Evolutionary conservation across 148 eudicot genomes (phyloP), one percentile per base, ranked within the genome.

Genomic region (Amaranthus palmeri): DNA sequence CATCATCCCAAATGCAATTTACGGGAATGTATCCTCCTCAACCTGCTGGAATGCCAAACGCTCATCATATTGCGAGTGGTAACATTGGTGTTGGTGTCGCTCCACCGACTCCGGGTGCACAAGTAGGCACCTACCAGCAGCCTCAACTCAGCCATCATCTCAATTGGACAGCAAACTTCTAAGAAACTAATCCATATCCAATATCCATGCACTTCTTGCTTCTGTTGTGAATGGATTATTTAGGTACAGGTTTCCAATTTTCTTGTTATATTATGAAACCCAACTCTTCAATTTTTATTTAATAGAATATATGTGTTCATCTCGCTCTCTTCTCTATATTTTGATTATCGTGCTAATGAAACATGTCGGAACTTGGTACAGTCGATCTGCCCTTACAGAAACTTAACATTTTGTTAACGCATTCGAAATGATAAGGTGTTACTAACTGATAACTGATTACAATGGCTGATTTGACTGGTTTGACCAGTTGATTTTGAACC

Each of bases 1-100:
- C 87, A 70, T 87, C 96, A 43, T 93, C 96, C 41, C 96, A 87
- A 62, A 78, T 89, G 90, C 96, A 88, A 79, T 91, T 89, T 75
- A 86, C 85, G 2, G 97, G 92, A 42, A 71, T 88, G 86, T 93
- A 90, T 74, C 77, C 92, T 85, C 77, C 83, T 68, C 96, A 90
- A 72, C 83, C 89, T 2, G 58, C 84, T 17, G 79, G 82, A 25
- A 85, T 92, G n/a, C 85, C 90, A 2, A 88, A 75, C 65, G 87
- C 87, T 64, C 98, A 93, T 74, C 95, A 84, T 72, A 3, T 90
- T 85, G 90, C 88, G 0, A 78, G 84, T 40, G 77, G 87, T 51
- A 86, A 80, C 44, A 85, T 82, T 18, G 96, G 95, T 15, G 85
- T 87, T 61, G 92, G 90, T 46, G 81, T 85, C 25, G 81, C 82